Evolutionary conservation across 495 filamentous ascomycete species (phyloP).

Genomic region (Lophium mytilinum): DNA sequence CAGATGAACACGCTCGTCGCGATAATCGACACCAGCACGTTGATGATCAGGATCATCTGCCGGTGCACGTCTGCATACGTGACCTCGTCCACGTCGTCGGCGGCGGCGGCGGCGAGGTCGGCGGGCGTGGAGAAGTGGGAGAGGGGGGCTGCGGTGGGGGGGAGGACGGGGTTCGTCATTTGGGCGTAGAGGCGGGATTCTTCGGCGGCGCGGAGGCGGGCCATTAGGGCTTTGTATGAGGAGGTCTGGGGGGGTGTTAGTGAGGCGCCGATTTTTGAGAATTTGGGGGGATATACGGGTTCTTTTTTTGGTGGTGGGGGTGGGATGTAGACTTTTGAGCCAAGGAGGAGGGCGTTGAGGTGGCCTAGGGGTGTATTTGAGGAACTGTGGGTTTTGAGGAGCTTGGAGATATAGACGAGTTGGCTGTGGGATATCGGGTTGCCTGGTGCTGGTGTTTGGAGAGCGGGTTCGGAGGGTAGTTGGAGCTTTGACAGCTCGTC

Average conservation of each 20-base stretch:
- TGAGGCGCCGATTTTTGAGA: background rate
- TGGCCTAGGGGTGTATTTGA: slow-evolving; percentile 1
- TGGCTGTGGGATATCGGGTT: slow-evolving; percentile 74
- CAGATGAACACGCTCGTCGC: slow-evolving; percentile 64
- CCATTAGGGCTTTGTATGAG: slow-evolving; percentile 88
- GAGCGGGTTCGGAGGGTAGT: slow-evolving; percentile 33
- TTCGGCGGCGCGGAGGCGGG: slow-evolving; percentile 66
- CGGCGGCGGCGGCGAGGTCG: slow-evolving; percentile 12
- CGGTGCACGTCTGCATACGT: slow-evolving; percentile 57
- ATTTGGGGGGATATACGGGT: slow-evolving; percentile 48
- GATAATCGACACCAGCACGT: slow-evolving; percentile 64
- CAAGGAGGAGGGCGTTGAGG: slow-evolving; percentile 60
- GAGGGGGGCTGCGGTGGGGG: slow-evolving; percentile 46
- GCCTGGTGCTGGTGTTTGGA: slow-evolving; percentile 44
- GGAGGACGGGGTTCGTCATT: slow-evolving; percentile 56
- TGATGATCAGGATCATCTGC: slow-evolving; percentile 65
- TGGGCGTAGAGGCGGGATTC: slow-evolving; percentile 72
- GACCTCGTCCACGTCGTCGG: slow-evolving; percentile 34
- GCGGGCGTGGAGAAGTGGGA: slow-evolving; percentile 48
- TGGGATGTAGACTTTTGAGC: slow-evolving; percentile 64
- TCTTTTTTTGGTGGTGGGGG: slow-evolving; percentile 71
- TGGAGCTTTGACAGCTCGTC: slow-evolving; percentile 9
- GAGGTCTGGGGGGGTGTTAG: slow-evolving; percentile 47
- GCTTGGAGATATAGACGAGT: slow-evolving; percentile 57
- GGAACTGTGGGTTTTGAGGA: slow-evolving; percentile 37